Evolutionary conservation across 1,139 yeast genomes (phyloP).

Genomic region (Scheffersomyces segobiensis): DNA sequence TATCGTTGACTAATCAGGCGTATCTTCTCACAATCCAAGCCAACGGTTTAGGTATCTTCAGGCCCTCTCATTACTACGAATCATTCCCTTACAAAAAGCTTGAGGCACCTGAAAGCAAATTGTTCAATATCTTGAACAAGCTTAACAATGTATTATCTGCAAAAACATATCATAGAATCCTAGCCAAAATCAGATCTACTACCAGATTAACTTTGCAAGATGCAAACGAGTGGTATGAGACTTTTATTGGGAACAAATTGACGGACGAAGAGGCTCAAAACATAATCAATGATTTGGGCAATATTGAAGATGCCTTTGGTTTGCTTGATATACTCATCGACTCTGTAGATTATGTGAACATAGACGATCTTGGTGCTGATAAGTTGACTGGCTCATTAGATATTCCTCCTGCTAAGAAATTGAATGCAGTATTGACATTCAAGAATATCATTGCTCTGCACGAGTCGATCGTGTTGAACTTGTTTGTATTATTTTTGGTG

Average conservation of each 20-base stretch:
- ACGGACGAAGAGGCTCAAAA: slow-evolving; percentile 22
- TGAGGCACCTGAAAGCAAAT: slow-evolving; percentile 16
- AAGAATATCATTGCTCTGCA: slow-evolving; percentile 29
- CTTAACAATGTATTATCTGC: slow-evolving; percentile 26
- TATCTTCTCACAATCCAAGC: slow-evolving; percentile 26
- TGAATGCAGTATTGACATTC: slow-evolving; percentile 24
- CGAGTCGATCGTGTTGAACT: slow-evolving; percentile 23
- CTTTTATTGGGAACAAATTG: slow-evolving; percentile 23
- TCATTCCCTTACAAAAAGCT: slow-evolving; percentile 14
- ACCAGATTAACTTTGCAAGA: slow-evolving; percentile 14
- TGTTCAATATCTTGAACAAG: slow-evolving; percentile 22
- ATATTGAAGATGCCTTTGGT: slow-evolving; percentile 26
- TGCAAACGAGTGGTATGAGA: slow-evolving; percentile 23
- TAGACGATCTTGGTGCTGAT: slow-evolving; percentile 5
- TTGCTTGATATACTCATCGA: slow-evolving; percentile 26
- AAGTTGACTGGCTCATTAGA: slow-evolving; percentile 15
- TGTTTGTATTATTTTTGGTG: slow-evolving; percentile 35
- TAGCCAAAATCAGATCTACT: slow-evolving; percentile 12
- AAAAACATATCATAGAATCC: slow-evolving; percentile 25
- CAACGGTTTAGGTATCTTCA: slow-evolving; percentile 35
- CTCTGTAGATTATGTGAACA: slow-evolving; percentile 11
- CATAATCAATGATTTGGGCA: slow-evolving; percentile 22
- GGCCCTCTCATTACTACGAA: slow-evolving; percentile 38
- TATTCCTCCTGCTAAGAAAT: slow-evolving; percentile 12
- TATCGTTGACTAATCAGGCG: slow-evolving; percentile 5